These are phyloP conservation scores for Tricholoma bakamatsutake DNA, from an alignment of 768 basidiomycete species.

Conservation along the genomic window DNA sequence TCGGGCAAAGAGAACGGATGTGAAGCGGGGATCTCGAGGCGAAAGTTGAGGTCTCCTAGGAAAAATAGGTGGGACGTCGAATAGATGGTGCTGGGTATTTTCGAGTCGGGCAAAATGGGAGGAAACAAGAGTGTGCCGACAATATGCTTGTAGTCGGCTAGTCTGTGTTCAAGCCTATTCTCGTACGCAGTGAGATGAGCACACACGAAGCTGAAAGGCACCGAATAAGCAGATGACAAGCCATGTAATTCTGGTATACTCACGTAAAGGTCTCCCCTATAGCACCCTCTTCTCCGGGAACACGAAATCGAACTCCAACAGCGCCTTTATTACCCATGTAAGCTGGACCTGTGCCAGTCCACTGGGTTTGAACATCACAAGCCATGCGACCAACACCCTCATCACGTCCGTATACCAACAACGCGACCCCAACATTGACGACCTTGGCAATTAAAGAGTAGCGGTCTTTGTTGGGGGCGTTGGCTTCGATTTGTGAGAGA, in stretches of 20 bases:
- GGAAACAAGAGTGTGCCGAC: constrained; percentile 77
- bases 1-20: constrained; percentile 37
- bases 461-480: constrained; percentile 65
- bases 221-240: constrained; percentile 1
- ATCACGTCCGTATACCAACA: constrained; percentile 83
- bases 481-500: constrained; percentile 62
- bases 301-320: constrained; percentile 79
- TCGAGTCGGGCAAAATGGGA: constrained; percentile 35
- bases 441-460: constrained; percentile 77
- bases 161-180: constrained; percentile 53
- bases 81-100: constrained; percentile 58
- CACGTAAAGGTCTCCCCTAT: constrained; percentile 82
- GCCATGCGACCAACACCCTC: constrained; percentile 54
- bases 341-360: constrained; percentile 67
- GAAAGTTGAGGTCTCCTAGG: constrained; percentile 92
- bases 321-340: constrained; percentile 96
- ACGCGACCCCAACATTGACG: constrained; percentile 81
- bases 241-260: constrained; percentile 24
- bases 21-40: constrained; percentile 57
- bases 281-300: constrained; percentile 47
- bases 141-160: constrained; percentile 79
- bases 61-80: constrained; percentile 88
- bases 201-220: constrained; percentile 55
- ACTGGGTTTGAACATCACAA: constrained; percentile 62
- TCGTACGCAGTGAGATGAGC: constrained; percentile 88